phyloP scores from a whole-genome alignment of 768 basidiomycete genomes.

The Rhodotorula taiwanensis region DNA sequence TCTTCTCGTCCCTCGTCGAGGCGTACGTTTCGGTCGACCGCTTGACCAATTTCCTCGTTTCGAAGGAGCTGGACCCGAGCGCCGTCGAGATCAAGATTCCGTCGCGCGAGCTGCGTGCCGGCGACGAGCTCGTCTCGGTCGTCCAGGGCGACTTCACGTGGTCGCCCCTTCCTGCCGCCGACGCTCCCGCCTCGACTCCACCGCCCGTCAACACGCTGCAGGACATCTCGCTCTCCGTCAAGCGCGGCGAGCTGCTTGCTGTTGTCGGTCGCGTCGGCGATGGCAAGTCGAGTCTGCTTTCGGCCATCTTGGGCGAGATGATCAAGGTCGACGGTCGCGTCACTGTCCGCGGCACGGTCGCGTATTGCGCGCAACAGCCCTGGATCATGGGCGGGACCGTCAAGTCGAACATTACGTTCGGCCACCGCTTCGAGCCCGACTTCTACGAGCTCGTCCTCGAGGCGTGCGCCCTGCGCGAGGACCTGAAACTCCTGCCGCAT shows the following conservation, averaged over 20 bases:
- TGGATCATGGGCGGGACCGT: slow-evolving; percentile 73
- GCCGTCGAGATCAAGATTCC: slow-evolving; percentile 55
- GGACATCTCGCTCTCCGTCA: slow-evolving; percentile 57
- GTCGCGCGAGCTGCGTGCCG: slow-evolving; percentile 56
- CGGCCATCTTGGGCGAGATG: slow-evolving; percentile 28
- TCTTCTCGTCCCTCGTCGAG: slow-evolving; percentile 15
- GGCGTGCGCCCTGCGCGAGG: slow-evolving; percentile 79
- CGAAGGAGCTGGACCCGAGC: slow-evolving; percentile 72
- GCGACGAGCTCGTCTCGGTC: slow-evolving; percentile 62
- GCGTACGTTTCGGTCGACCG: slow-evolving; percentile 41
- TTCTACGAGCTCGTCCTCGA: slow-evolving; percentile 79
- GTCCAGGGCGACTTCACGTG: slow-evolving; percentile 74
- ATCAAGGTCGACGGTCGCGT: slow-evolving; percentile 65
- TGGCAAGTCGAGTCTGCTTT: slow-evolving; percentile 55
- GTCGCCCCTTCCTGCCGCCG: slow-evolving; percentile 51
- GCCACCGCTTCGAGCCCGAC: slow-evolving; percentile 73
- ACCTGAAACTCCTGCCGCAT: slow-evolving; percentile 67
- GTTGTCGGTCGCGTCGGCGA: slow-evolving; percentile 82
- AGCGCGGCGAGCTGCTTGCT: slow-evolving; percentile 75
- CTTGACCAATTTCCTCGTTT: slow-evolving; percentile 55
- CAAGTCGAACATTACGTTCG: slow-evolving; percentile 86
- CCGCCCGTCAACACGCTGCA: slow-evolving; percentile 59
- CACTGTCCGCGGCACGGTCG: slow-evolving; percentile 46
- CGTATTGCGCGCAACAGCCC: slow-evolving; percentile 43
- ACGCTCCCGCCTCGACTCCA: slow-evolving; percentile 23